Evolutionary conservation across 1,284 basidiomycete genomes (phyloP).

Genomic region (Papiliotrema nemorosa): DNA sequence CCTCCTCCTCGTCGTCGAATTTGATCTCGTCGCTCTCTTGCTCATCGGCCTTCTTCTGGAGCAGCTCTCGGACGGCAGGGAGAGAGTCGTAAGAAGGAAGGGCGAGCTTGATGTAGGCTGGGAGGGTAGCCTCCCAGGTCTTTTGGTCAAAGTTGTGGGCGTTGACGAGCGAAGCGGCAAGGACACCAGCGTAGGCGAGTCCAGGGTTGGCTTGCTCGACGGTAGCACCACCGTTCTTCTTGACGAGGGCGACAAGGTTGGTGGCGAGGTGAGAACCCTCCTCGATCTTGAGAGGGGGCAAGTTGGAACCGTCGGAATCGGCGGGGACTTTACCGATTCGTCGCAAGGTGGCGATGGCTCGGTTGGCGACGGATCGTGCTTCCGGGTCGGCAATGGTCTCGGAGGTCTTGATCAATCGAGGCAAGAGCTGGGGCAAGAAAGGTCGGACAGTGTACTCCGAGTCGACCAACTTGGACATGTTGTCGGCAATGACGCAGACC

Average conservation of each 20-base stretch:
- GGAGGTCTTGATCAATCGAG: constrained; percentile 90
- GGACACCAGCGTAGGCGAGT: constrained; percentile 68
- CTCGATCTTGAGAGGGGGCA: constrained; percentile 73
- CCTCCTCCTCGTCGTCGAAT: constrained; percentile 88
- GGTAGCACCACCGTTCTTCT: constrained; percentile 63
- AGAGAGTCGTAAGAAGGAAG: constrained; percentile 63
- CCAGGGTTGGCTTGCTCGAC: constrained; percentile 59
- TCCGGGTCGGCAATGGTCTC: constrained; percentile 90
- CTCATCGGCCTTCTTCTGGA: constrained; percentile 80
- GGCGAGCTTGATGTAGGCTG: constrained; percentile 71
- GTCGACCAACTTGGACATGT: constrained; percentile 98
- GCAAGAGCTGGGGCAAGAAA: constrained; percentile 92
- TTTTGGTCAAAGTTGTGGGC: constrained; percentile 85
- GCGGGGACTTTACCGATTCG: constrained; percentile 84
- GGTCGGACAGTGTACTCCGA: constrained; percentile 91
- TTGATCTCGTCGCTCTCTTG: constrained; percentile 66
- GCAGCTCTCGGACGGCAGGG: constrained; percentile 74
- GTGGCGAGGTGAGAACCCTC: constrained; percentile 65
- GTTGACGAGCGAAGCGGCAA: constrained; percentile 82
- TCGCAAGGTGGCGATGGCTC: constrained; percentile 87
- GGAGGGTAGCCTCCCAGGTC: constrained; percentile 75
- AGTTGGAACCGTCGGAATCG: constrained; percentile 77
- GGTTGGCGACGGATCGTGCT: constrained; percentile 81
- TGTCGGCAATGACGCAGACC: constrained; percentile 94
- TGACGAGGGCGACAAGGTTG: constrained; percentile 71